A percentile compares a stretch with the other conserved stretches of the same genome.
Evolutionary conservation across 176 grass and related monocot genomes (phyloP).

Genomic region (Miscanthus lutarioriparius): DNA sequence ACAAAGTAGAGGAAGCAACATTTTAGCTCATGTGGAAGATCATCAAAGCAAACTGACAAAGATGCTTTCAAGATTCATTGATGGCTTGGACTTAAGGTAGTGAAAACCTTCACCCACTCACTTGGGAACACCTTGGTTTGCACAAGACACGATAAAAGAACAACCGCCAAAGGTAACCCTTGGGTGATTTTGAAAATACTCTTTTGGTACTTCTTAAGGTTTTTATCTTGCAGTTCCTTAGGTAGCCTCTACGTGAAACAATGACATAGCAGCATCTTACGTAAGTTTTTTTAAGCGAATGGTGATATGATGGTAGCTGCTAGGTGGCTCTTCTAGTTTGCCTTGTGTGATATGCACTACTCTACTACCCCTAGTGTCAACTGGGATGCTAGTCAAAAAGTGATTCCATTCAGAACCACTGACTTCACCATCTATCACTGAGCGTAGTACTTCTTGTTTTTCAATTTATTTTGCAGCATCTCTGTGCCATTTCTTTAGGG

Average conservation of each 20-base stretch:
- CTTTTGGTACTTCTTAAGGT: not conserved
- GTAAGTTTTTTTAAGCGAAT: not conserved
- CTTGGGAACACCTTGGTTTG: slow-evolving; percentile 8
- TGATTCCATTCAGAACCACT: slow-evolving; percentile 13
- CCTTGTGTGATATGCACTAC: slow-evolving; percentile 33
- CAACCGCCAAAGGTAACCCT: slow-evolving; percentile 27
- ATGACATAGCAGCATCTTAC: not conserved
- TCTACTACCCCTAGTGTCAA: not conserved
- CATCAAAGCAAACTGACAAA: slow-evolving; percentile 45
- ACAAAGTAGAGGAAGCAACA: slow-evolving; percentile 52
- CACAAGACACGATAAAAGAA: slow-evolving; percentile 40
- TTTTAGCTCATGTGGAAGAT: slow-evolving; percentile 46
- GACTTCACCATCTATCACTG: slow-evolving; percentile 33
- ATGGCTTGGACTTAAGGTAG: not conserved
- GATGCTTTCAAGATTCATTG: not conserved
- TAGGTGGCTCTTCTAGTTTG: not conserved
- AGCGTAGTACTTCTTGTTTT: not conserved
- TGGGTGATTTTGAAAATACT: not conserved
- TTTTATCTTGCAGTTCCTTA: not conserved
- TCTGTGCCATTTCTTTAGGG: rapidly evolving
- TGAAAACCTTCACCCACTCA: slow-evolving; percentile 26
- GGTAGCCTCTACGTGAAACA: slow-evolving; percentile 17
- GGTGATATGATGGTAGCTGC: not conserved
- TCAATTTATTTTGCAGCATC: not conserved
- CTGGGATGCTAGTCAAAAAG: not conserved